Percentiles rank a stretch among this genome's conserved stretches.
Evolutionary conservation across 2,329 filamentous ascomycete genomes (phyloP).

Genomic region (Colletotrichum tamarilloi): DNA sequence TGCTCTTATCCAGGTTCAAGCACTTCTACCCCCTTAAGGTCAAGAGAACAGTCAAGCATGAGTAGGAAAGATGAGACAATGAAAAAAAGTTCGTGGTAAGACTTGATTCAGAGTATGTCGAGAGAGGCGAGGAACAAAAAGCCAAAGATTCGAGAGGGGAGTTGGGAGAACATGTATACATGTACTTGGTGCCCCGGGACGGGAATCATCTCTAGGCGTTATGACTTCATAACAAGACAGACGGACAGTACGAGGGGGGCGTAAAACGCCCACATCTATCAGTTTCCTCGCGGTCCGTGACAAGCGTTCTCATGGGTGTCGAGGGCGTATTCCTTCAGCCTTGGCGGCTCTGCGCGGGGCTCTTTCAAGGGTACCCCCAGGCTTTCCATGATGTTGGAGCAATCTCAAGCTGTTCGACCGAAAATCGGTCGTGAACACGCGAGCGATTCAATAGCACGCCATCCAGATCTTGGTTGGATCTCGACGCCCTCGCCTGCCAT

Average conservation of each 20-base stretch:
- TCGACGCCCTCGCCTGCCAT: constrained; percentile 25
- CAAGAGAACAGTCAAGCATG: constrained; percentile 32
- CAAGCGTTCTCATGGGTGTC: neutral
- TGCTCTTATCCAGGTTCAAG: constrained; percentile 35
- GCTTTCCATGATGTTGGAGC: constrained; percentile 22
- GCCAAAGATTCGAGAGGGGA: constrained; percentile 15
- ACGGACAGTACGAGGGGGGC: constrained; percentile 2
- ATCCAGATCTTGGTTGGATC: constrained; percentile 27
- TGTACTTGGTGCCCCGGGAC: neutral
- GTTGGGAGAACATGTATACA: constrained; percentile 34
- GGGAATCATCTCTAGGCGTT: constrained; percentile 24
- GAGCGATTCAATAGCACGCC: constrained; percentile 28
- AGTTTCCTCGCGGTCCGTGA: neutral
- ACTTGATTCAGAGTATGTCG: constrained; percentile 8
- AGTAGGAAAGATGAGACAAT: constrained; percentile 1
- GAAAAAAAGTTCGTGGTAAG: neutral
- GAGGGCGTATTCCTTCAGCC: constrained; percentile 28
- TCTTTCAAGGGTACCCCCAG: neutral
- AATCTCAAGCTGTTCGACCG: neutral
- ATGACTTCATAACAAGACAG: constrained; percentile 36
- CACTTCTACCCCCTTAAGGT: constrained; percentile 34
- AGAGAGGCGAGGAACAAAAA: constrained; percentile 19
- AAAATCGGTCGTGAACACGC: constrained; percentile 26
- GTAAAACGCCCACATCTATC: constrained; percentile 2
- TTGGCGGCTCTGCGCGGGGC: constrained; percentile 36